Evolutionary conservation across 768 basidiomycete genomes (phyloP), one percentile per base, ranked within the genome.

Genomic region (Plicaturopsis crispa): DNA sequence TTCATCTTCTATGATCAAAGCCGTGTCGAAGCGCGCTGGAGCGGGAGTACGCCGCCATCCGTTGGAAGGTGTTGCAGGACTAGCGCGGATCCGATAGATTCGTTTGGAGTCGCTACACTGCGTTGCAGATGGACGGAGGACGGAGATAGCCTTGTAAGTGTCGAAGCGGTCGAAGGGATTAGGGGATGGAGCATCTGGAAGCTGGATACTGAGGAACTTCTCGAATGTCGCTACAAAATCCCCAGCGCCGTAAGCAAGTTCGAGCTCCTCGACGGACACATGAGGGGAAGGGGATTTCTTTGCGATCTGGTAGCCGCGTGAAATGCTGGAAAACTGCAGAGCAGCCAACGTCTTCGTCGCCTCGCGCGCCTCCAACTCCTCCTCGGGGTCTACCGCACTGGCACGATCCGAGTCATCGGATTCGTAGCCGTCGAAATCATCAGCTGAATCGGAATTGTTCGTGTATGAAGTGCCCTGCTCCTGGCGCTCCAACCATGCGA

Each of bases 401-500:
- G 26, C 26, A 28, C 26, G 8, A 28, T 28, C 14, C 26, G 26
- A 14, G 14, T 28, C 26, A 28, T 28, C 26, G 8, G 26, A 8
- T 8, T 28, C 26, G 26, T 28, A 8, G 14, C 14, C 26, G 8
- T 28, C 26, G 14, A 8, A 8, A 8, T 28, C 26, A 28, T 14
- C 26, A 8, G 8, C 26, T 14, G 8, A 8, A 28, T 28, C 26
- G 26, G 8, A 28, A n/a, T n/a, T n/a, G n/a, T n/a, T n/a, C n/a
- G n/a, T n/a, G n/a, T n/a, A n/a, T n/a, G n/a, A n/a, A n/a, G n/a
- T n/a, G n/a, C n/a, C n/a, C 14, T 8, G 26, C 14, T 8, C 26
- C 26, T 8, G 14, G 26, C 14, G 8, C 10, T 8, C 26, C 8
- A 8, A 28, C 54, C 60, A 65, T 4, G 36, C 6, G 6, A 69